Base-by-base conservation (phyloP, 495 filamentous ascomycete species). In the Endocarpon pusillum region DNA sequence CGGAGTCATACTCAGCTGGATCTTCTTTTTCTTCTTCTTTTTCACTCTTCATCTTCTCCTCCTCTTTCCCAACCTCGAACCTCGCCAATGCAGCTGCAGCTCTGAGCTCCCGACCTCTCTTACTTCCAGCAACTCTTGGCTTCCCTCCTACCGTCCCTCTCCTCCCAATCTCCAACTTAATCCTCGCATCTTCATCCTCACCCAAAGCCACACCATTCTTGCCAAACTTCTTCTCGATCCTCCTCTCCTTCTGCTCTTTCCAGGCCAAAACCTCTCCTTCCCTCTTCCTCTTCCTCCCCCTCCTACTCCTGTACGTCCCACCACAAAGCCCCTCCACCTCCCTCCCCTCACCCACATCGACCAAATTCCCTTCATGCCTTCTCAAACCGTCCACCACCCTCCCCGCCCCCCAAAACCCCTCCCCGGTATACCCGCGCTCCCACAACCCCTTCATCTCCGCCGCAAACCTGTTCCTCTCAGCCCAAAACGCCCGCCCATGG, bases 221-320 rank as follows among this genome's bases (percentile, higher is more conserved):
- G 3, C 81, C 81, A 43, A 86, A 86, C 46, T 84, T 86, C 52
- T 67, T 79, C 39, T 67, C 46, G 6, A 85, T 81, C 26, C 72
- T 54, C 19, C 68, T 41, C 19, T 52, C 37, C 41, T 40, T 32
- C 29, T 37, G 28, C 21, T 52, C 47, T 4, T 40, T 43, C 21
- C 43, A 49, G 2, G 33, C 38, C 34, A 45, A 42, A n/a, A 27
- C 35, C 24, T 23, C 32, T 10, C 34, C 40, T 19, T 43, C 32
- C 43, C 42, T 44, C 29, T 38, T 42, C 33, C 36, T 40, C 34
- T 44, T 39, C 33, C 41, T 44, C 23, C 42, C 33, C 7, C 37
- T 38, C 32, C 46, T 44, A 21, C 12, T 36, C 22, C 48, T 34
- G 26, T 41, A 49, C 4, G 40, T 43, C 3, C 48, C 43, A 2